Conservation (phyloP, 768 basidiomycete genomes). For the Pleurotus citrinopileatus region DNA sequence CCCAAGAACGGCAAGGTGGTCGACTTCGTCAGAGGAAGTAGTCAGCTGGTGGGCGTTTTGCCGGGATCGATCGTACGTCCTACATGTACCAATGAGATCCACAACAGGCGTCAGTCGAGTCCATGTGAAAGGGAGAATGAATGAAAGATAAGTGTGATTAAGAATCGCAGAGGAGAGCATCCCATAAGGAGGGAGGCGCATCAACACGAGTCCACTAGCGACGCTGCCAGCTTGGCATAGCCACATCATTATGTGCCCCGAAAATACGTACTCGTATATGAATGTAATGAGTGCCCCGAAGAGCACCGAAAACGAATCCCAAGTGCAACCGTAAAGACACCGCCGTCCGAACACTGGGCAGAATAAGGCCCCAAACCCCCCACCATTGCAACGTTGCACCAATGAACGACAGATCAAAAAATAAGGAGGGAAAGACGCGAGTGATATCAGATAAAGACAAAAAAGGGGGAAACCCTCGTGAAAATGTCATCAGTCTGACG, state of each 20-base stretch:
- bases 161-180: not conserved
- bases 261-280: too few species aligned
- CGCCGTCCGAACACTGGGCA: not conserved
- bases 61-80: conserved; percentile 81
- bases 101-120: conserved; percentile 3
- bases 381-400: not conserved
- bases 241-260: not conserved
- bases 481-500: conserved; percentile 2
- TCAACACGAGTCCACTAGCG: not conserved
- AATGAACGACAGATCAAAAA: not conserved
- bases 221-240: not conserved
- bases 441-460: too few species aligned
- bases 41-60: conserved; percentile 83
- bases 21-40: conserved; percentile 85
- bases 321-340: too few species aligned
- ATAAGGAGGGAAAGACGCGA: too few species aligned
- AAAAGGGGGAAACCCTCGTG: not conserved
- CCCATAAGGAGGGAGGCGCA: too few species aligned
- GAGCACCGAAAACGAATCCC: too few species aligned
- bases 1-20: too few species aligned
- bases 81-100: conserved; percentile 26
- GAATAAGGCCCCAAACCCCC: too few species aligned
- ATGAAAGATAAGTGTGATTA: not conserved
- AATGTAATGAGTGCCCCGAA: too few species aligned
- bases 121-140: not conserved